These are phyloP conservation scores for Pelargonium australe DNA, from an alignment of 441 rosid species.

Conservation along the genomic window DNA sequence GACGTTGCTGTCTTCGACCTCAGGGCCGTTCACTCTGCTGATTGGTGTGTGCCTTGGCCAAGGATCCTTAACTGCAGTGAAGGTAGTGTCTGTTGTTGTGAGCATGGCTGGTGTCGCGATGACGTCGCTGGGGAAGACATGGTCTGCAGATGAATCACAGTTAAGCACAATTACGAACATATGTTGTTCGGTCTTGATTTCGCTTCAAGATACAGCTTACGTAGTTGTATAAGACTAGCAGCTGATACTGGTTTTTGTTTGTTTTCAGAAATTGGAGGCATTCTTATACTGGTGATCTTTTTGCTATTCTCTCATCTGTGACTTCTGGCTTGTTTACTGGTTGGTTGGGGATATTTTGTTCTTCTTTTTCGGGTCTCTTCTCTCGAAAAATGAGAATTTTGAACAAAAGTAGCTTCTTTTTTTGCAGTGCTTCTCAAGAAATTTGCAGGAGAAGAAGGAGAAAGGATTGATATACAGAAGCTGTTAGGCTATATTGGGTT, in stretches of 20 bases:
- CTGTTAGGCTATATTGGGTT: slow-evolving; percentile 39
- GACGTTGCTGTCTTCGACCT: slow-evolving; percentile 39
- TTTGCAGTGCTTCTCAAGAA: slow-evolving; percentile 40
- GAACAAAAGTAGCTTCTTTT: background rate
- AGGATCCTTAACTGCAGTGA: slow-evolving; percentile 30
- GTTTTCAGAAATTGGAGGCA: slow-evolving; percentile 23
- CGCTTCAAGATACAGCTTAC: no score
- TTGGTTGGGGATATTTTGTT: background rate
- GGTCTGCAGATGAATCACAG: slow-evolving; percentile 25
- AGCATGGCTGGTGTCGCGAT: slow-evolving; percentile 49
- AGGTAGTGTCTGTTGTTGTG: slow-evolving; percentile 35
- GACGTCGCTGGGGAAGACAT: slow-evolving; percentile 39
- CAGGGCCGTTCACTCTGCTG: slow-evolving; percentile 45
- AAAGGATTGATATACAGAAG: slow-evolving; percentile 41
- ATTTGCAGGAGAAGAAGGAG: slow-evolving; percentile 40
- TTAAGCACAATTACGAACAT: slow-evolving; percentile 19
- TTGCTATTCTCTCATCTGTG: slow-evolving; percentile 38
- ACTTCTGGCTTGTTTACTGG: slow-evolving; percentile 40
- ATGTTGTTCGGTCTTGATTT: background rate
- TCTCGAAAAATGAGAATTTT: no score
- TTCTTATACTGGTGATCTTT: slow-evolving; percentile 36
- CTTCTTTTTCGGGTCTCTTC: background rate
- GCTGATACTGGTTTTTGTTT: background rate
- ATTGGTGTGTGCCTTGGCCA: slow-evolving; percentile 39
- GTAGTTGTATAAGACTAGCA: background rate